These are phyloP conservation scores for Alternaria hordeiaustralica DNA, from an alignment of 2,329 filamentous ascomycete species.

Conservation along the genomic window DNA sequence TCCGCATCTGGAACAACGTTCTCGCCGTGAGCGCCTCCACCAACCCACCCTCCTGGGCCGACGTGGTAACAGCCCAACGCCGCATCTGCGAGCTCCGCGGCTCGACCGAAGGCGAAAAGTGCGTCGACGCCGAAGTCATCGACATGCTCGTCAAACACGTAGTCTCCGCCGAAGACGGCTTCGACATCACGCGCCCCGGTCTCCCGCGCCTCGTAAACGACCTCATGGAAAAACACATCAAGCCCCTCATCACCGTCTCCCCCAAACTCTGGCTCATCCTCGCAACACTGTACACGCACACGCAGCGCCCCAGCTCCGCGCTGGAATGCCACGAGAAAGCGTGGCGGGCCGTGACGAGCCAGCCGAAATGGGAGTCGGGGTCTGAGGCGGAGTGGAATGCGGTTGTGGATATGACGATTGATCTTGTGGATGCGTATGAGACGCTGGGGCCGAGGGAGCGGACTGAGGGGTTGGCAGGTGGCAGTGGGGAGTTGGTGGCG, in stretches of 20 bases:
- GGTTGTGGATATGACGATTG: constrained; percentile 79
- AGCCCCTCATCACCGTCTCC: constrained; percentile 83
- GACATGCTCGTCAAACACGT: constrained; percentile 74
- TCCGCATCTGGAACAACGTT: constrained; percentile 96
- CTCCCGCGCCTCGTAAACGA: constrained; percentile 69
- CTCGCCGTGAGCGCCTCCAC: constrained; percentile 84
- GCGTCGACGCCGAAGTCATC: constrained; percentile 77
- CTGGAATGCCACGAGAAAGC: constrained; percentile 87
- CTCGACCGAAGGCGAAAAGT: constrained; percentile 71
- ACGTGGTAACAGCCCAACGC: constrained; percentile 77
- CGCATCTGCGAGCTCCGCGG: constrained; percentile 78
- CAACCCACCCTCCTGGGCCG: constrained; percentile 73
- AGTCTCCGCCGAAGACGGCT: constrained; percentile 53
- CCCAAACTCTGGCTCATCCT: constrained; percentile 79
- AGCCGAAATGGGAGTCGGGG: constrained; percentile 63
- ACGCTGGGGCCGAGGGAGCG: constrained; percentile 63
- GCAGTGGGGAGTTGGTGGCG: constrained; percentile 68
- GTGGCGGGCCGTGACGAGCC: constrained; percentile 74
- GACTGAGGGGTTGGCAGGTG: constrained; percentile 60
- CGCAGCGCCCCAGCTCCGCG: constrained; percentile 71
- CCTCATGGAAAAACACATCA: constrained; percentile 75
- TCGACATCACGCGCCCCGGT: constrained; percentile 54
- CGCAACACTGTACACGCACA: constrained; percentile 75
- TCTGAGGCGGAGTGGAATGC: constrained; percentile 71
- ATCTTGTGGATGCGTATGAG: constrained; percentile 82